A percentile compares a stretch with the other conserved stretches of the same genome.
These are phyloP conservation scores for Allium cepa DNA, from an alignment of 106 monocot genomes.

Conservation along the genomic window DNA sequence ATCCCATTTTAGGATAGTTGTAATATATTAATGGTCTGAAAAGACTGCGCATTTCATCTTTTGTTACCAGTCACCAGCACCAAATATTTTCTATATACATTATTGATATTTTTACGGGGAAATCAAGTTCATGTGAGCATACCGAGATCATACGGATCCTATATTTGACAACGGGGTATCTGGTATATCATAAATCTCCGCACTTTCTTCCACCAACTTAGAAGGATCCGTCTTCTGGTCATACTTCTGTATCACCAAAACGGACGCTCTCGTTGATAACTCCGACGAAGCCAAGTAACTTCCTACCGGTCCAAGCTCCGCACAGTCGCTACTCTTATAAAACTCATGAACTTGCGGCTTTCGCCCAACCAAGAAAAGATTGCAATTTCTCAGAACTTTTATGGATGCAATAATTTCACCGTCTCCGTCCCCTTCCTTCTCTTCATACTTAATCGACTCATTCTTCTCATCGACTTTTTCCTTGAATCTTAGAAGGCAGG, in stretches of 20 bases:
- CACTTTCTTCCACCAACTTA: not conserved
- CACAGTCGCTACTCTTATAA: constrained; percentile 17
- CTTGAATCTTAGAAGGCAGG: not conserved
- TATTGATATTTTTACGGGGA: too few species aligned
- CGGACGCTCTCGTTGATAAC: constrained; percentile 29
- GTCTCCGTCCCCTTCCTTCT: not conserved
- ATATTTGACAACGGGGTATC: constrained; percentile 3
- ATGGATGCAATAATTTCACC: constrained; percentile 10
- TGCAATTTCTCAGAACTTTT: constrained; percentile 12
- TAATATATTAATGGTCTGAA: too few species aligned
- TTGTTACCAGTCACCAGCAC: too few species aligned
- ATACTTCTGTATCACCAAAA: constrained; percentile 28
- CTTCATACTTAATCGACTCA: constrained; percentile 14
- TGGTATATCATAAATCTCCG: not conserved
- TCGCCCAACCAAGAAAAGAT: constrained; percentile 22
- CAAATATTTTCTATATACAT: too few species aligned
- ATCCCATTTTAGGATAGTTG: too few species aligned
- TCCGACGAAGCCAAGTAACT: constrained; percentile 31
- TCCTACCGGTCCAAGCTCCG: constrained; percentile 31
- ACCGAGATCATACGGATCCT: not conserved
- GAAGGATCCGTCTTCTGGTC: constrained; percentile 2
- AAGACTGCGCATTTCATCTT: too few species aligned
- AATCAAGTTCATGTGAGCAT: too few species aligned
- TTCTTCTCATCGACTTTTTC: not conserved
- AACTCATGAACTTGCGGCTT: not conserved